Conservation (phyloP, 495 filamentous ascomycete genomes). For the Trypethelium eluteriae region DNA sequence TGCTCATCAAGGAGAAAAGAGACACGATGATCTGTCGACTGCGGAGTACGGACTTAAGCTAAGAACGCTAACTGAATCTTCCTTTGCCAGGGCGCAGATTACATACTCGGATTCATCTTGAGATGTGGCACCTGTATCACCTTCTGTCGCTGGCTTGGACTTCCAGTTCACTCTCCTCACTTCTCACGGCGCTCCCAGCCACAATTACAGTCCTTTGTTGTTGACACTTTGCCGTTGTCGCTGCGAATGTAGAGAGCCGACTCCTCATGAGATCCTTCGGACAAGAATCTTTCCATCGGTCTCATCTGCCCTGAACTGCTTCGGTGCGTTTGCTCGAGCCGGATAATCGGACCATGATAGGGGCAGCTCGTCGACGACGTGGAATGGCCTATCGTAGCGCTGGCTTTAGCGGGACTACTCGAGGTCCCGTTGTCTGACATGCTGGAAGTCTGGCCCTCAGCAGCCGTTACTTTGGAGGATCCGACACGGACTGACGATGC, state of each 20-base stretch:
- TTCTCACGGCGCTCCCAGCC: not conserved
- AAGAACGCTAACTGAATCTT: too few species aligned
- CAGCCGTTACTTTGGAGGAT: not conserved
- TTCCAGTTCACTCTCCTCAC: not conserved
- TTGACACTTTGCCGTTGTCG: conserved; percentile 17
- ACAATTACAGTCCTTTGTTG: conserved; percentile 18
- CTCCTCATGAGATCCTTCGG: conserved; percentile 15
- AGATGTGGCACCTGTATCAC: too few species aligned
- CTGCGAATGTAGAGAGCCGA: conserved; percentile 12
- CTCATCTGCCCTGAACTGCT: not conserved
- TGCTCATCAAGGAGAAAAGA: too few species aligned
- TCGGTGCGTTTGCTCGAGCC: not conserved
- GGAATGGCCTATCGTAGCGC: not conserved
- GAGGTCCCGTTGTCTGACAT: not conserved
- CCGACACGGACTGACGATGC: not conserved
- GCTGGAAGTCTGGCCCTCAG: not conserved
- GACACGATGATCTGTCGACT: too few species aligned
- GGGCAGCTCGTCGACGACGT: conserved; percentile 1
- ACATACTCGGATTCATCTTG: too few species aligned
- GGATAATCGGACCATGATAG: conserved; percentile 6
- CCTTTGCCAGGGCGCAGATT: too few species aligned
- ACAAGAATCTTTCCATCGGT: conserved; percentile 18
- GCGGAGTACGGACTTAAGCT: too few species aligned
- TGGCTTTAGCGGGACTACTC: not conserved
- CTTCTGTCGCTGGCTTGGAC: too few species aligned